Evolutionary conservation across 306 rosid genomes (phyloP).

Genomic region (Chamaecrista fasciculata): DNA sequence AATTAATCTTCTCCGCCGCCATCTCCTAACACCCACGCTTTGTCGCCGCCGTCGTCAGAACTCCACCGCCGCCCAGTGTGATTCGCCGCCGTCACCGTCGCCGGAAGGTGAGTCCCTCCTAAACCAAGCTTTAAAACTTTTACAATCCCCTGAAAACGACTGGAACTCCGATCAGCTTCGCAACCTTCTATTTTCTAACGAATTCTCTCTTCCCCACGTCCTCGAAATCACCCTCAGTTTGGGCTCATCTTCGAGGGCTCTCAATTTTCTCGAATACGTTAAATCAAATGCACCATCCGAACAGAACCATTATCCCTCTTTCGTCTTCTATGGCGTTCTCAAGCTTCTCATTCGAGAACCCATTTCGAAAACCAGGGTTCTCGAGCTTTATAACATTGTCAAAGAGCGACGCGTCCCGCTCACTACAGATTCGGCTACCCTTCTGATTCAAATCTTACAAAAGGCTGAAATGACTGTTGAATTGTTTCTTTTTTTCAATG

Average conservation of each 20-base stretch:
- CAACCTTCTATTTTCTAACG: constrained; percentile 44
- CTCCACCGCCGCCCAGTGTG: constrained; percentile 12
- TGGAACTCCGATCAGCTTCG: constrained; percentile 46
- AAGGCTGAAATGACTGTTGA: constrained; percentile 50
- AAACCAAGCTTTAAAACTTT: constrained; percentile 46
- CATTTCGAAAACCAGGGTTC: constrained; percentile 34
- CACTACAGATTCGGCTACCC: constrained; percentile 28
- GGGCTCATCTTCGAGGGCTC: constrained; percentile 31
- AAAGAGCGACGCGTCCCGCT: constrained; percentile 34
- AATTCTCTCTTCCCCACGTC: constrained; percentile 34
- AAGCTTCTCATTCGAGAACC: constrained; percentile 47
- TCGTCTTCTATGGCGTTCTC: constrained; percentile 50
- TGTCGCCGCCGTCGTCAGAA: constrained; percentile 18
- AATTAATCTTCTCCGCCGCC: background rate
- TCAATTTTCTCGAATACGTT: constrained; percentile 34
- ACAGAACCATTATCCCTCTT: constrained; percentile 29
- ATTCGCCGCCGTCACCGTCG: constrained; percentile 19
- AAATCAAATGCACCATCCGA: constrained; percentile 7
- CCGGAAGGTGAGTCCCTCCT: constrained; percentile 27
- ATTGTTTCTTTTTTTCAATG: constrained; percentile 37
- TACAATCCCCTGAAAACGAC: constrained; percentile 42
- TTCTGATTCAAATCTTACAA: constrained; percentile 41
- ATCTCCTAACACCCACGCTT: background rate
- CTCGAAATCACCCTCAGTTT: constrained; percentile 45
- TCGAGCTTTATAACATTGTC: constrained; percentile 40